Base-by-base conservation (phyloP, 495 filamentous ascomycete genomes). In the Hypoxylon intermedium region DNA sequence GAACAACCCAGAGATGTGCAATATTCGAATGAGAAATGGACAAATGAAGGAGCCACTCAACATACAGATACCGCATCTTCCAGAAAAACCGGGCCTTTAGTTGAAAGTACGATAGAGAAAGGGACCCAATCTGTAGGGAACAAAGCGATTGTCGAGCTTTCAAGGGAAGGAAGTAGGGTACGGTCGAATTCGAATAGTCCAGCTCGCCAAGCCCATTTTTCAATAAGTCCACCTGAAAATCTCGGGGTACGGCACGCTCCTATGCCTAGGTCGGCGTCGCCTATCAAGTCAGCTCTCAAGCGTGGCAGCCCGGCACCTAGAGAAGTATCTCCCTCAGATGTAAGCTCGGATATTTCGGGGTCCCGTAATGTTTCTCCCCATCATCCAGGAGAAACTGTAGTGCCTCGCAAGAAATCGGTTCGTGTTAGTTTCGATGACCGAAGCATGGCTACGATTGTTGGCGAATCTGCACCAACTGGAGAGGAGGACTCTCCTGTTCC, bases 351-450 rank as follows among this genome's bases (percentile, higher is more conserved):
- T 54, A 61, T 68, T 3, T 77, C 77, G 1, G 53, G 45, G 24
- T 53, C 61, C 2, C 63, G 62, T 9, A 33, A 47, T 16, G 64
- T 57, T 12, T 68, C 67, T 19, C 66, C 66, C 1, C 53, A 58
- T 23, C 57, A 58, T 34, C 52, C 38, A 5, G 88, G 91, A 18
- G 89, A 92, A 19, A 76, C 78, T 9, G 55, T 67, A 4, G 71
- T 78, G 20, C 53, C 74, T 4, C 87, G 83, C 38, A 93, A 86
- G 72, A 93, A 88, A 67, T 75, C 78, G 20, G 86, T 82, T 6
- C 84, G 91, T 46, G 92, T 97, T 60, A 96, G 91, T 72, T 97
- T 96, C 63, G 90, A 94, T 59, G 91, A 95, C 18, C 82, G 84
- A 18, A 74, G 64, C 21, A 66, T 65, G 62, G 71, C 67, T 12